phyloP scores from a whole-genome alignment of 768 basidiomycete genomes.

The Boletus reticuloceps region DNA sequence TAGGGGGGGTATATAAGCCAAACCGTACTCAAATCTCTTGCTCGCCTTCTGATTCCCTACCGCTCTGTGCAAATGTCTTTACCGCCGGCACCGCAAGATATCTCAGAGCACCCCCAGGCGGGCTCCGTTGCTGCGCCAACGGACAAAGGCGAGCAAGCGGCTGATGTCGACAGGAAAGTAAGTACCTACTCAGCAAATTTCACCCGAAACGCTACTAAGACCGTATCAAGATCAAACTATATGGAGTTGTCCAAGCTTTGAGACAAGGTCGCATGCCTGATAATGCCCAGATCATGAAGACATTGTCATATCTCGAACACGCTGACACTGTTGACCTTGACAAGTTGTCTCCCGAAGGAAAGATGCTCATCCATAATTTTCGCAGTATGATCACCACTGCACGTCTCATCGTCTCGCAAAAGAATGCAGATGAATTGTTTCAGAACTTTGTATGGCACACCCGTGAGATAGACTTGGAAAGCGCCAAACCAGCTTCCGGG shows the following conservation, averaged over 20 bases:
- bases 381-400: slow-evolving; percentile 77
- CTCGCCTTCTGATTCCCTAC: neutral
- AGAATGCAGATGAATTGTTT: slow-evolving; percentile 89
- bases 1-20: slow-evolving; percentile 11
- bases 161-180: slow-evolving; percentile 80
- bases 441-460: slow-evolving; percentile 91
- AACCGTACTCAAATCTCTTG: neutral
- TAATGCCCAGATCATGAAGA: slow-evolving; percentile 75
- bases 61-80: slow-evolving; percentile 53
- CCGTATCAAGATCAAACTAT: slow-evolving; percentile 55
- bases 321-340: slow-evolving; percentile 58
- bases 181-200: neutral
- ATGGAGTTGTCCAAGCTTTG: slow-evolving; percentile 79
- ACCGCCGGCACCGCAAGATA: slow-evolving; percentile 58
- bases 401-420: slow-evolving; percentile 68
- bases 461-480: slow-evolving; percentile 41
- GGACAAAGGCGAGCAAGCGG: slow-evolving; percentile 57
- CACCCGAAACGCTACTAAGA: neutral
- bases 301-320: slow-evolving; percentile 63
- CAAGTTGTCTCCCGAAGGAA: slow-evolving; percentile 75
- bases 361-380: slow-evolving; percentile 71
- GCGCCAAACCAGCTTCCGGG: slow-evolving; percentile 40
- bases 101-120: slow-evolving; percentile 52
- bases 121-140: slow-evolving; percentile 67
- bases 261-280: slow-evolving; percentile 75